These are phyloP conservation scores for Orbilia ellipsospora DNA, from an alignment of 2,329 filamentous ascomycete species.

Conservation along the genomic window DNA sequence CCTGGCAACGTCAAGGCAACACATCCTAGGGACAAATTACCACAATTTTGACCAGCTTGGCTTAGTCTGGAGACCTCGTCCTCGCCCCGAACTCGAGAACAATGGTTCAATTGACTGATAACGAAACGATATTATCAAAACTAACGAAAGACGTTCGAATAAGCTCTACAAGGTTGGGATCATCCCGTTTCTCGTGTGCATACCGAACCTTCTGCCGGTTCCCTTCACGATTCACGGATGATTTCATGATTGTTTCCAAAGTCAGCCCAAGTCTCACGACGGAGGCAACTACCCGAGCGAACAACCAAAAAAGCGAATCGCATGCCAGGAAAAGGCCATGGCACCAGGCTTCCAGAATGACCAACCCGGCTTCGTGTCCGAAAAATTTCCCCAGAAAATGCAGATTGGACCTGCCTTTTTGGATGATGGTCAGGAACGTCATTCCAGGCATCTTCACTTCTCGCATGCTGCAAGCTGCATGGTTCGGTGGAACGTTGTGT, in stretches of 20 bases:
- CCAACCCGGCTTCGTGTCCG: slow-evolving; percentile 35
- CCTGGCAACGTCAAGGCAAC: no score
- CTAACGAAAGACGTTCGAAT: slow-evolving; percentile 22
- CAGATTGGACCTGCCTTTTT: slow-evolving; percentile 8
- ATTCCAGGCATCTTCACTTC: background rate
- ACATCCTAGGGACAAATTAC: no score
- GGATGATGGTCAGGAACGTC: slow-evolving; percentile 5
- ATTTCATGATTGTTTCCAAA: no score
- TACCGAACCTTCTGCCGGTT: no score
- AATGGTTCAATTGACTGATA: no score
- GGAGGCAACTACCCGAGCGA: no score
- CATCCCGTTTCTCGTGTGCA: slow-evolving; percentile 11
- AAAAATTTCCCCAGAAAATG: slow-evolving; percentile 9
- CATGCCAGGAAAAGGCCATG: slow-evolving; percentile 1
- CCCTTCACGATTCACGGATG: no score
- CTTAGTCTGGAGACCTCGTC: no score
- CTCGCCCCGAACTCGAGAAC: no score
- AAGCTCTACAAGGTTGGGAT: slow-evolving; percentile 26
- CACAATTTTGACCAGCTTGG: no score
- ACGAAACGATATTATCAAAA: no score
- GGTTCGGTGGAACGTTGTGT: slow-evolving; percentile 22
- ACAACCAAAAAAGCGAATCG: background rate
- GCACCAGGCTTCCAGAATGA: slow-evolving; percentile 16
- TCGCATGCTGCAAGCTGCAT: background rate
- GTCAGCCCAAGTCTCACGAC: no score